Conservation (phyloP, 495 filamentous ascomycete genomes). For the Echria macrotheca region DNA sequence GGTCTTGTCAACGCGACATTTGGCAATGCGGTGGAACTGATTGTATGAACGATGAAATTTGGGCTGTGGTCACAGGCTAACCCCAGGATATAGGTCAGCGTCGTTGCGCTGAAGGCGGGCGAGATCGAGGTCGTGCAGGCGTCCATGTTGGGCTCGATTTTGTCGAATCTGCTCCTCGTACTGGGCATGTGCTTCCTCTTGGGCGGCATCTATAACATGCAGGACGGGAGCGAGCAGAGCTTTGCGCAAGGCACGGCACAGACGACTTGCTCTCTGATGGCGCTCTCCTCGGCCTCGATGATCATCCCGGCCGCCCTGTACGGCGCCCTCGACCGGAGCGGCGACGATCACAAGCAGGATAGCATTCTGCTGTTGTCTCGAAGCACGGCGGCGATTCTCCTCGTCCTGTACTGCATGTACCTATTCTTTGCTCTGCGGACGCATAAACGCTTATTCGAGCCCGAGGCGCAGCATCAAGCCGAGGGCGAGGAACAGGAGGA, state of each 20-base stretch:
- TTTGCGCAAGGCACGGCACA: conserved; percentile 89
- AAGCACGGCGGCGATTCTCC: conserved; percentile 82
- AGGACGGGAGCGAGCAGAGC: conserved; percentile 52
- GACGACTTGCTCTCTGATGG: conserved; percentile 95
- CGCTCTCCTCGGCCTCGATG: conserved; percentile 81
- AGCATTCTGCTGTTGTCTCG: conserved; percentile 82
- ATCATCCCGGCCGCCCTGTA: conserved; percentile 82
- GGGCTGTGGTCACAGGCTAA: conserved; percentile 15
- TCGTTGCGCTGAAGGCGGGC: conserved; percentile 77
- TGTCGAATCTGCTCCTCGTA: conserved; percentile 93
- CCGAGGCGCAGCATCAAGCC: conserved; percentile 35
- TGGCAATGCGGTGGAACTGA: conserved; percentile 97
- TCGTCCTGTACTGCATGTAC: conserved; percentile 84
- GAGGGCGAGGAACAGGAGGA: conserved; percentile 46
- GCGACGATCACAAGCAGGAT: conserved; percentile 39
- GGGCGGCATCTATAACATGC: conserved; percentile 63
- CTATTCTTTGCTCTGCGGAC: conserved; percentile 85
- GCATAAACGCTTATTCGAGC: conserved; percentile 76
- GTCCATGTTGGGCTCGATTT: conserved; percentile 94
- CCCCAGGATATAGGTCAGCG: conserved; percentile 64
- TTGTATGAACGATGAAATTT: conserved; percentile 54
- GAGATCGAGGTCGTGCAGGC: conserved; percentile 95
- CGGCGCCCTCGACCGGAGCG: conserved; percentile 35
- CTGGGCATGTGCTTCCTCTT: conserved; percentile 95
- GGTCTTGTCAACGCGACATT: conserved; percentile 94